Base-by-base conservation (phyloP, 2,329 filamentous ascomycete species). In the Fusarium fracticaudum region DNA sequence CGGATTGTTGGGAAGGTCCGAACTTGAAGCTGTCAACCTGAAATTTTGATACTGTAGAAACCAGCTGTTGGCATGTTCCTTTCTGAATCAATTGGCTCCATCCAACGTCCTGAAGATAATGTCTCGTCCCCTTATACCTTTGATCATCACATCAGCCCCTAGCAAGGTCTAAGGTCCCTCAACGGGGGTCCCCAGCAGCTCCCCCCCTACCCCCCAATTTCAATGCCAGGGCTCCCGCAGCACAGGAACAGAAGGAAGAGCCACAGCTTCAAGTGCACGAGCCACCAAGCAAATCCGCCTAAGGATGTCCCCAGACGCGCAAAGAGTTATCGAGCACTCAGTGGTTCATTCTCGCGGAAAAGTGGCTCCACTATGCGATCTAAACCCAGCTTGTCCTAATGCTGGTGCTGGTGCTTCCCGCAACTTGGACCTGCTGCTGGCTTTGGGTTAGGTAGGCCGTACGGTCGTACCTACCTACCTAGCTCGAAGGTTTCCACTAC, bases 161-260 rank as follows among this genome's bases (percentile, higher is more conserved):
- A 76, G 71, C 68, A 74, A 64, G 64, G 73, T 73, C 44, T 61
- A 72, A 64, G 64, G 75, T 71, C 48, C 51, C 31, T 62, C 24
- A 43, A 62, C 20, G 61, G 59, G 69, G 68, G 14, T 47, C 69
- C 72, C 75, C 74, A 74, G 70, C 73, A 71, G 60, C 65, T 61
- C 38, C 51, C 61, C 61, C 68, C 66, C 60, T 47, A 38, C 33
- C 67, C 59, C 76, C 76, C 76, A 76, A 76, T 75, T 78, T 75
- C 75, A 69, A 77, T 75, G 73, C 75, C 75, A 78, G 74, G 75
- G 71, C 76, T 76, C 75, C 74, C 76, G 73, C 74, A 78, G 68
- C 60, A 60, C 54, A 74, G 57, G 68, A 64, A 61, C 47, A 69
- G 61, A 54, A 73, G 53, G 69, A 64, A 41, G 54, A 70, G 61